These are phyloP conservation scores for Cutaneotrichosporon curvatum DNA, from an alignment of 1,284 basidiomycete genomes.

Conservation along the genomic window DNA sequence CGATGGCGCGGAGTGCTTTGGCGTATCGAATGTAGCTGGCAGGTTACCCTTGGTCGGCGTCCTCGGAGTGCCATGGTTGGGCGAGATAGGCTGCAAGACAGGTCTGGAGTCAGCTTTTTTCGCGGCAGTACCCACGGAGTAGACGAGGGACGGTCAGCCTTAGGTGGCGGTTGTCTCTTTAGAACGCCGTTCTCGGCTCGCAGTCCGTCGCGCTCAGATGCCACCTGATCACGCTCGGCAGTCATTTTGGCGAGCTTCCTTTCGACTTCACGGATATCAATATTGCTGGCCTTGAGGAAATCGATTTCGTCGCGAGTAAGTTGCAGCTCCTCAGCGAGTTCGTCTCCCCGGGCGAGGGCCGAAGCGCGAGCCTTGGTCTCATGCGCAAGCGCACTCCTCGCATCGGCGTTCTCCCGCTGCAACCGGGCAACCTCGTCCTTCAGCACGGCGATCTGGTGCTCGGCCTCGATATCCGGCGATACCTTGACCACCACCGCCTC, in stretches of 20 bases:
- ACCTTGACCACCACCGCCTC: too few relatives aligned
- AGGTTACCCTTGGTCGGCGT: conserved; percentile 7
- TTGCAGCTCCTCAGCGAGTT: conserved; percentile 1
- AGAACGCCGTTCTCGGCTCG: too few relatives aligned
- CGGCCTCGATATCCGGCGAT: not conserved
- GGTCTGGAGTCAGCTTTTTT: conserved; percentile 9
- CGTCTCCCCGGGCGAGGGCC: not conserved
- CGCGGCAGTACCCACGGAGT: too few relatives aligned
- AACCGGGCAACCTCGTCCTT: not conserved
- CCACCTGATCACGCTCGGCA: not conserved
- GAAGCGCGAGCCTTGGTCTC: not conserved
- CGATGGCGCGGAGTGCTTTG: not conserved
- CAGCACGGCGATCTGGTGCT: conserved; percentile 2
- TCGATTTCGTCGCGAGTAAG: conserved; percentile 3
- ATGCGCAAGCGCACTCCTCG: not conserved
- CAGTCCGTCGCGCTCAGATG: not conserved
- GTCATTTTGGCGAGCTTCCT: not conserved
- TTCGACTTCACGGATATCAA: not conserved
- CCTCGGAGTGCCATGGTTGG: conserved; percentile 13
- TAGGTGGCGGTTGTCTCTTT: too few relatives aligned
- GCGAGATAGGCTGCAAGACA: conserved; percentile 17
- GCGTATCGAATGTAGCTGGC: not conserved
- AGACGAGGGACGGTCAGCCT: not conserved
- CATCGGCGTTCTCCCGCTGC: not conserved
- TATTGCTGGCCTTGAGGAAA: not conserved